Evolutionary conservation across 306 rosid genomes (phyloP), one percentile per base, ranked within the genome.

Genomic region (Mimosa bimucronata): DNA sequence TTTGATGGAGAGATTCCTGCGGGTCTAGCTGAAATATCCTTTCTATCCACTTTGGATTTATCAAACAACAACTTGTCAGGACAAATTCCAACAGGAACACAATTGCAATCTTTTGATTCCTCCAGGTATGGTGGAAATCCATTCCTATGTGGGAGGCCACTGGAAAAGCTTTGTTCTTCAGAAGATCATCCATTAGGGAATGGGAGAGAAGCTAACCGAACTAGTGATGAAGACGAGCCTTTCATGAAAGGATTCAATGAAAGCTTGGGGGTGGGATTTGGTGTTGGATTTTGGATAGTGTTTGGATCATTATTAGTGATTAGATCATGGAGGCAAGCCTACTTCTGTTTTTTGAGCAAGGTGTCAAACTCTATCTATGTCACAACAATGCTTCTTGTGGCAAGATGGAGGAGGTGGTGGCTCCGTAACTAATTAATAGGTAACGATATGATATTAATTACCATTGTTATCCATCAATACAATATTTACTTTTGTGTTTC

Each of bases 1-100:
- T 77, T 80, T 16, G 1, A 5, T 3, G 70, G 79, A 7, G 23
- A 31, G 5, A 80, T 80, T 50, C 79, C 75, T 44, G 10, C 34
- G 16, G 50, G 74, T 64, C 40, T 80, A 21, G 16, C 67, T 30
- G 26, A 46, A 9, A 45, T 80, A 42, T 62, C 68, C 11, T 50
- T 2, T 0, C 16, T 80, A 0, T 34, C 3, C n/a, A 9, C 1
- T 7, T 64, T 80, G 45, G 7, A 80, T 57, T 37, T 80, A 73
- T 73, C 83, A 3, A 0, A 50, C 1, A 80, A 80, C 79, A 80
- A 38, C 23, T 37, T 80, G 42, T 31, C 34, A 0, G 83, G 79
- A 25, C 7, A 9, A 64, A 73, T 80, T 44, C 83, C 83, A 21
- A 9, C 11, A 45, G 23, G 69, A 14, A 65, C 53, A 11, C 83